Evolutionary conservation across 352 stramenopile species (phyloP).

Genomic region (Elongisporangium senticosum): DNA sequence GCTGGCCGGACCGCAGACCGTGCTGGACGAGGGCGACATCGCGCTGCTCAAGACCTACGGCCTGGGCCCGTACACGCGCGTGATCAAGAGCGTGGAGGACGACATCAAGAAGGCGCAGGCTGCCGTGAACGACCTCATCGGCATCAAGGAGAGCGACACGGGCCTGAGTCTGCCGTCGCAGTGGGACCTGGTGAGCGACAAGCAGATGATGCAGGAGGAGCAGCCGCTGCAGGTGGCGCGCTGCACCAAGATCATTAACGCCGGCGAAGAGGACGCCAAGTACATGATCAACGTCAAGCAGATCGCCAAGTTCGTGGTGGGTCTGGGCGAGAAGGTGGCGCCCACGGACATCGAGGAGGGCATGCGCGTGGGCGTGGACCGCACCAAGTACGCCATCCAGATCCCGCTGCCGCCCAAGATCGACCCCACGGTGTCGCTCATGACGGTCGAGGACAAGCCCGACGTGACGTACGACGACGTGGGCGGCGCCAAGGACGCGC

Average conservation of each 20-base stretch:
- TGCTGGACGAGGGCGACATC: conserved; percentile 95
- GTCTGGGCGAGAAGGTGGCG: conserved; percentile 97
- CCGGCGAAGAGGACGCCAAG: conserved; percentile 93
- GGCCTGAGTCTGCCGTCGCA: conserved; percentile 96
- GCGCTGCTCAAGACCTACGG: conserved; percentile 99
- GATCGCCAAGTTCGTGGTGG: conserved; percentile 99
- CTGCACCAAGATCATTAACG: conserved; percentile 95
- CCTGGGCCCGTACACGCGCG: conserved; percentile 93
- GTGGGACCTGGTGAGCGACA: conserved; percentile 99
- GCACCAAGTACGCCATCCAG: conserved; percentile 96
- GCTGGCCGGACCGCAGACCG: conserved; percentile 65
- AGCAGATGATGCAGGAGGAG: conserved; percentile 99
- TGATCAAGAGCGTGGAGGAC: conserved; percentile 97
- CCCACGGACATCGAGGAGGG: conserved; percentile 99
- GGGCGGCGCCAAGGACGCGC: conserved; percentile 96
- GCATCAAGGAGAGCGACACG: conserved; percentile 99
- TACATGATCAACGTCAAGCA: conserved; percentile 99
- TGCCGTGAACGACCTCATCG: conserved; percentile 88
- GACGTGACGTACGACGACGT: conserved; percentile 99
- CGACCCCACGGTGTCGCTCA: conserved; percentile 95
- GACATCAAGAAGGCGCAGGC: conserved; percentile 98
- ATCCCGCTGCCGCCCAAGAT: conserved; percentile 98
- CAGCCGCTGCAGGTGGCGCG: conserved; percentile 95
- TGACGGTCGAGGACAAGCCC: conserved; percentile 99
- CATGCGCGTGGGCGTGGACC: conserved; percentile 98